Evolutionary conservation across 164 flowering plant species (phyloP), one percentile per base, ranked within the genome.

Genomic region (Umbellularia californica): DNA sequence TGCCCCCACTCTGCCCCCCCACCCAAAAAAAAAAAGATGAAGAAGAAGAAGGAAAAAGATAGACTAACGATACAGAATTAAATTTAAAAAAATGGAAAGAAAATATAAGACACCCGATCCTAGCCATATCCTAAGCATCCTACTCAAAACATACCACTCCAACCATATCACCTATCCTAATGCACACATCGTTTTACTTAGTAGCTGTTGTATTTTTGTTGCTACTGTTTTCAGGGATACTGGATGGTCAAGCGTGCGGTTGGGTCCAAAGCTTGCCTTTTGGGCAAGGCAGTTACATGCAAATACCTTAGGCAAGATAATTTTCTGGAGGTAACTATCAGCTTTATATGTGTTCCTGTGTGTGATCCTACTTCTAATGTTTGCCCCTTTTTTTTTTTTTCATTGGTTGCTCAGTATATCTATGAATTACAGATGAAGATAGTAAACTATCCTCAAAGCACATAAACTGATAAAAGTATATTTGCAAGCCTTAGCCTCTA

Each of bases 201-300:
- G 58, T 69, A 70, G 47, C 19, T 30, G 60, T 58, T 28, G 19
- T 24, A 52, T 72, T 76, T 24, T 24, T 3, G 68, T 20, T 19
- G 27, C 68, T 80, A 58, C 77, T 81, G 47, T 72, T 28, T 70
- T 51, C 81, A 95, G 97, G 99, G 97, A 68, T 93, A 91, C 73
- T 95, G 99, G 98, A 93, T 95, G 97, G 99, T 95, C 68, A 93
- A 93, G 86, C 97, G 98, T 58, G 98, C 97, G 3, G 99, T 95
- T 74, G 99, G 99, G 60, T 85, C 95, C 60, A 95, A 93, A 87
- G 97, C 99, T 79, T 95, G 99, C 83, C 79, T 93, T 5, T 74
- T 93, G 58, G 98, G 97, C 71, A 93, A 93, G 88, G 98, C 99
- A 72, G 94, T 93, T 41, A 91, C 95, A 3, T 95, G 99, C 90